These are phyloP conservation scores for Venturia carpophila DNA, from an alignment of 2,329 filamentous ascomycete genomes.

Conservation along the genomic window DNA sequence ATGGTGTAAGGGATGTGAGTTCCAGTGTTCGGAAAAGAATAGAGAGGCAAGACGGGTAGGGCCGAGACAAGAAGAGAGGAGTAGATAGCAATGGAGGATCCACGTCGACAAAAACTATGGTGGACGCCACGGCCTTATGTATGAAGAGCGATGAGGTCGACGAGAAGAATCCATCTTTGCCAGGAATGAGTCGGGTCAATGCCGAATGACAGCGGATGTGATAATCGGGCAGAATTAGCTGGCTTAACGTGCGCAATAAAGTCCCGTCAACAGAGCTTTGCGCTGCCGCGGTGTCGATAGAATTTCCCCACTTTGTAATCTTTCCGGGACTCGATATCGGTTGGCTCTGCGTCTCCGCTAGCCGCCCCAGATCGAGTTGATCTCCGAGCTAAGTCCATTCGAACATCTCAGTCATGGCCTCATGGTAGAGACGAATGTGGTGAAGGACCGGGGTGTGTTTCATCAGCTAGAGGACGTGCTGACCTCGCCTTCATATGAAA, in stretches of 20 bases:
- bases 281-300: neutral
- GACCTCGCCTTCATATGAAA: no score
- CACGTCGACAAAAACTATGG: neutral
- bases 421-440: neutral
- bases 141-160: neutral
- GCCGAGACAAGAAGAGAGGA: neutral
- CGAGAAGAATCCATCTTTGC: neutral
- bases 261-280: slow-evolving; percentile 1
- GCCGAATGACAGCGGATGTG: neutral
- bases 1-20: neutral
- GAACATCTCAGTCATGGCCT: no score
- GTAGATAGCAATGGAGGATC: neutral
- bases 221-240: neutral
- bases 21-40: neutral
- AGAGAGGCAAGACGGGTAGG: neutral
- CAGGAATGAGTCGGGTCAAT: neutral
- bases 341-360: neutral
- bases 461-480: no score
- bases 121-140: neutral
- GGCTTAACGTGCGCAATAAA: neutral
- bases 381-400: neutral
- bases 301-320: neutral
- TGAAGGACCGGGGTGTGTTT: neutral
- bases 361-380: neutral
- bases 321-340: neutral